phyloP scores from a whole-genome alignment of 2,329 filamentous ascomycete species.

The Penicillium capsulatum region DNA sequence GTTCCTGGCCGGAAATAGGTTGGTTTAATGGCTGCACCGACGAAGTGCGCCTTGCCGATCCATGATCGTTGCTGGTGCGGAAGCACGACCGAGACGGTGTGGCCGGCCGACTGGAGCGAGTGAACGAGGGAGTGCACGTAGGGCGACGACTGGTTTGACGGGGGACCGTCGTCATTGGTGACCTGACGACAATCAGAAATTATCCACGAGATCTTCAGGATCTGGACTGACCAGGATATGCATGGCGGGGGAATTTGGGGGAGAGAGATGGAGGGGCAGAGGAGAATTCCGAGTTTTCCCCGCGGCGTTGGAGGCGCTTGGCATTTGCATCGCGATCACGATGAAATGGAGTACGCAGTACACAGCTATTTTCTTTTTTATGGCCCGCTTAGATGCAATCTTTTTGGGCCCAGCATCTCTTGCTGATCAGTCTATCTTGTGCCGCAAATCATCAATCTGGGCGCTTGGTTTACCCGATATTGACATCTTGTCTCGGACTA shows the following conservation, averaged over 20 bases:
- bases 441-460: no score
- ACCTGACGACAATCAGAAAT: slow-evolving; percentile 29
- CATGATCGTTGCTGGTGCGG: slow-evolving; percentile 90
- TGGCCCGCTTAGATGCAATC: no score
- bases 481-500: no score
- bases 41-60: slow-evolving; percentile 98
- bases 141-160: slow-evolving; percentile 71
- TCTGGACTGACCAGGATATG: slow-evolving; percentile 48
- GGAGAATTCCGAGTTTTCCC: slow-evolving; percentile 19
- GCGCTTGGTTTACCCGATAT: no score
- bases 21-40: slow-evolving; percentile 80
- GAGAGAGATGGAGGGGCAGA: slow-evolving; percentile 17
- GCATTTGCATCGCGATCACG: slow-evolving; percentile 6
- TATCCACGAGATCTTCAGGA: not conserved
- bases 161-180: slow-evolving; percentile 74
- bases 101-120: slow-evolving; percentile 68
- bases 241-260: slow-evolving; percentile 38
- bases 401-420: no score
- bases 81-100: slow-evolving; percentile 85
- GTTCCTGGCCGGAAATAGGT: slow-evolving; percentile 72
- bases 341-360: no score
- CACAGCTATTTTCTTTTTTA: no score
- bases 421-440: no score
- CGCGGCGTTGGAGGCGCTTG: slow-evolving; percentile 9
- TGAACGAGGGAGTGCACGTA: slow-evolving; percentile 73